These are phyloP conservation scores for Paecilomyces sp. DNA, from an alignment of 2,329 filamentous ascomycete genomes.

Conservation along the genomic window DNA sequence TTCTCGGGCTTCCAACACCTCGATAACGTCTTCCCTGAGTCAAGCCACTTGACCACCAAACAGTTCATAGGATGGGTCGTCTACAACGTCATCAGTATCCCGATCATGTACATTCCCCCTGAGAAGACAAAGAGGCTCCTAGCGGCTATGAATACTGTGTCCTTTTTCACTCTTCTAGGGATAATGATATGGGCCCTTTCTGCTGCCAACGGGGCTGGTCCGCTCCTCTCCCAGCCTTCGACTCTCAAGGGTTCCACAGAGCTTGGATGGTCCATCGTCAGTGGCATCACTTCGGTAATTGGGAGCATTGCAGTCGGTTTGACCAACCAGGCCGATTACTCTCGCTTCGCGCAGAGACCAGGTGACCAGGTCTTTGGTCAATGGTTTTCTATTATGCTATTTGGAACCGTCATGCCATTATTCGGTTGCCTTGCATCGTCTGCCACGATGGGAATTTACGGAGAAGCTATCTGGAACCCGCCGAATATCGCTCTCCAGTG, in stretches of 20 bases:
- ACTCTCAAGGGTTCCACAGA: constrained; percentile 5
- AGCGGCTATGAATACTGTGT: constrained; percentile 17
- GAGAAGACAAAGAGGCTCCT: constrained; percentile 24
- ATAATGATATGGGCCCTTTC: constrained; percentile 28
- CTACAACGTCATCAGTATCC: constrained; percentile 30
- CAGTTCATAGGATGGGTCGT: constrained; percentile 31
- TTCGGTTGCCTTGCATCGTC: constrained; percentile 32
- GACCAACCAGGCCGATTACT: constrained; percentile 41
- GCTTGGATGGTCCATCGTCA: constrained; percentile 31
- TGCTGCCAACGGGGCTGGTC: constrained; percentile 24
- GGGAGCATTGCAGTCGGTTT: constrained; percentile 40
- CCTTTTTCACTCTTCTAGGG: constrained; percentile 14
- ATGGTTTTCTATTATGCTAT: constrained; percentile 29
- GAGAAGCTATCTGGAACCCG: constrained; percentile 37
- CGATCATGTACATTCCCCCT: constrained; percentile 38
- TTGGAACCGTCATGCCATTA: constrained; percentile 32
- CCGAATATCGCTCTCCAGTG: constrained; percentile 34
- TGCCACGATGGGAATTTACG: constrained; percentile 24
- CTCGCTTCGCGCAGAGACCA: constrained; percentile 35
- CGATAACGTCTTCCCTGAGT: constrained; percentile 26
- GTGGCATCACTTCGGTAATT: constrained; percentile 36
- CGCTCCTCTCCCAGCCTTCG: constrained; percentile 12
- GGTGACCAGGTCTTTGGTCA: constrained; percentile 38
- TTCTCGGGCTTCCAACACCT: constrained; percentile 28
- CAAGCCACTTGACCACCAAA: constrained; percentile 25